These are phyloP conservation scores for Mytilinidion resinicola DNA, from an alignment of 495 filamentous ascomycete species.

Conservation along the genomic window DNA sequence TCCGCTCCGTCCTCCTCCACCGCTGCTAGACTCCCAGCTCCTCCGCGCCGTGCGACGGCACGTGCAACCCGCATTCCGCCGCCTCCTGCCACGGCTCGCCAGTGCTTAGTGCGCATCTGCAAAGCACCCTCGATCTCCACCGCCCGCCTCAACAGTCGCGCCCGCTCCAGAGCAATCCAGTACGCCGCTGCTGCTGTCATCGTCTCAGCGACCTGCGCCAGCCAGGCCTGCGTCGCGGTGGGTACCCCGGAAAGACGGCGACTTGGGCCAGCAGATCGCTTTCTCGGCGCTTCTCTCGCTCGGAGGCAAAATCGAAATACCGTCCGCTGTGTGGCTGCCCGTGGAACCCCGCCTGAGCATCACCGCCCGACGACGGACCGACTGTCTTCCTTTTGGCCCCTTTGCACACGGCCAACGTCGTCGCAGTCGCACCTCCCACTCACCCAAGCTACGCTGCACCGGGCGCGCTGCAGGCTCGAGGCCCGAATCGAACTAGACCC, in stretches of 20 bases:
- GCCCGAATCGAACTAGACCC: neutral
- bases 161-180: too few relatives aligned
- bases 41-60: constrained; percentile 20
- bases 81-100: neutral
- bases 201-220: too few relatives aligned
- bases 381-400: constrained; percentile 5
- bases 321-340: constrained; percentile 1
- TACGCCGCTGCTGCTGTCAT: neutral
- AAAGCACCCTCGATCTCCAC: neutral
- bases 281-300: constrained; percentile 16
- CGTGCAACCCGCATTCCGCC: constrained; percentile 21
- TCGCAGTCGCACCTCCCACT: neutral
- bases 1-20: neutral
- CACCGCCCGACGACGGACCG: constrained; percentile 23
- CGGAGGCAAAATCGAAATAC: constrained; percentile 8
- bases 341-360: constrained; percentile 11
- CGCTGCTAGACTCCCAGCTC: neutral
- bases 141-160: too few relatives aligned
- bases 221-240: too few relatives aligned
- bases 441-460: neutral
- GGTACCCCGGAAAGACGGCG: too few relatives aligned
- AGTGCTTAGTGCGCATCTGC: neutral
- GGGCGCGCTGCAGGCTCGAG: neutral
- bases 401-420: neutral
- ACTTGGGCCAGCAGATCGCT: neutral